Percentiles rank a stretch among this genome's conserved stretches.
Evolutionary conservation across 805 yeast genomes (phyloP).

Genomic region (Cephaloascus fragrans): DNA sequence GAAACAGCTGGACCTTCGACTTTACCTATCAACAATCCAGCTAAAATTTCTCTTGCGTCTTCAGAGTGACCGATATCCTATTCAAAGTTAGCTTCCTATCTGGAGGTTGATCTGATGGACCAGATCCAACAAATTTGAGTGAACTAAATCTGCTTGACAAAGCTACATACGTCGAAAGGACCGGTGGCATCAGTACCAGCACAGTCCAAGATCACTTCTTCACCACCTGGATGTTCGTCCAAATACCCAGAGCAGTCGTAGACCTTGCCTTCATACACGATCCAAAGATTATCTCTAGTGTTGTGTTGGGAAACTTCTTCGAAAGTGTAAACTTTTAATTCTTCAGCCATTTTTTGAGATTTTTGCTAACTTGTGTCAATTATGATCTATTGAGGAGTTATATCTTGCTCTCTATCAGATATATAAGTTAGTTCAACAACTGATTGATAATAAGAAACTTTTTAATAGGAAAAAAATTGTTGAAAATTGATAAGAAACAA

Average conservation of each 20-base stretch:
- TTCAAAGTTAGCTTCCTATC: too few species aligned
- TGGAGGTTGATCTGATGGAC: too few species aligned
- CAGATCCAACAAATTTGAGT: too few species aligned
- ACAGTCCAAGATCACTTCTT: constrained; percentile 66
- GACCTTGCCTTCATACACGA: constrained; percentile 32
- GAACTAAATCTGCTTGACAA: too few species aligned
- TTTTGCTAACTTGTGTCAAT: too few species aligned
- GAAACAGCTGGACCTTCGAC: constrained; percentile 42
- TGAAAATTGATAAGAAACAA: too few species aligned
- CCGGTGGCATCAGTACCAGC: constrained; percentile 76
- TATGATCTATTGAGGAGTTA: too few species aligned
- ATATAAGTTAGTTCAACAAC: too few species aligned
- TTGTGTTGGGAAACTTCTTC: constrained; percentile 36
- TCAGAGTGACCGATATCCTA: constrained; percentile 94
- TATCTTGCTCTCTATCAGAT: too few species aligned
- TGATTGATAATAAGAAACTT: too few species aligned
- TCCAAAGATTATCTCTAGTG: constrained; percentile 30
- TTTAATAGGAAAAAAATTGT: too few species aligned
- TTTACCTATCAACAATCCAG: constrained; percentile 63
- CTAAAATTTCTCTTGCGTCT: constrained; percentile 77
- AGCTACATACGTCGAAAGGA: constrained; percentile 32
- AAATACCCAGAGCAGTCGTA: constrained; percentile 5
- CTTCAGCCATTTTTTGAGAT: constrained; percentile 2
- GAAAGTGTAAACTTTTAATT: constrained; percentile 38
- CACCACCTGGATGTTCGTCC: constrained; percentile 65